These are phyloP conservation scores for Sporothrix brunneoviolacea DNA, from an alignment of 2,329 filamentous ascomycete species.

Conservation along the genomic window DNA sequence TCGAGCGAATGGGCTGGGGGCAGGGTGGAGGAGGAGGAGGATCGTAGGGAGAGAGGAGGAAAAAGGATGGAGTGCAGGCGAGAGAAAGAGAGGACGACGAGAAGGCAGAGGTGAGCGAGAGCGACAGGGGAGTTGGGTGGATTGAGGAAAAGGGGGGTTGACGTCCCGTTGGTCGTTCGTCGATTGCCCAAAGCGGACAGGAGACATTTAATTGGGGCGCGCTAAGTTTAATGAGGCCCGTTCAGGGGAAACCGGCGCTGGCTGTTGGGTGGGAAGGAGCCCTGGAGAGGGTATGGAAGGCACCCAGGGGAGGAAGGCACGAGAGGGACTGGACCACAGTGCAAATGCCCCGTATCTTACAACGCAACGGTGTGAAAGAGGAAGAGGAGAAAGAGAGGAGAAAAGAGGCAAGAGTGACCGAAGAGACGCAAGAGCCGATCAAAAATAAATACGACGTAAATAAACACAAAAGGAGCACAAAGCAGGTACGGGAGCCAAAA, in stretches of 20 bases:
- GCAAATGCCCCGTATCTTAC: too few species aligned
- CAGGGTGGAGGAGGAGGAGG: conserved; percentile 15
- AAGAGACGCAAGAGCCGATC: not conserved
- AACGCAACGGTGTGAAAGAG: too few species aligned
- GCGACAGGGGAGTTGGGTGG: conserved; percentile 17
- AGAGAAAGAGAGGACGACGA: conserved; percentile 2
- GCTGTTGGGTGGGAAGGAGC: not conserved
- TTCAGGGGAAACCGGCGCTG: conserved; percentile 19
- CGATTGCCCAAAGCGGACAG: conserved; percentile 32
- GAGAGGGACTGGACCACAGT: too few species aligned
- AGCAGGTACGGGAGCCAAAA: too few species aligned
- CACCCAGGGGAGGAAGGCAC: too few species aligned
- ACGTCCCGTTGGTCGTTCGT: conserved; percentile 22
- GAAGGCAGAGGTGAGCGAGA: conserved; percentile 9
- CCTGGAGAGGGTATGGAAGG: too few species aligned
- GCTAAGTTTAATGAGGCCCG: conserved; percentile 37
- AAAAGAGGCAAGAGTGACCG: not conserved
- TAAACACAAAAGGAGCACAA: too few species aligned
- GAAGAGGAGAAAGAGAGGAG: not conserved
- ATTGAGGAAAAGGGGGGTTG: conserved; percentile 21
- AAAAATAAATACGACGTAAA: too few species aligned
- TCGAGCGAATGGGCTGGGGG: conserved; percentile 6
- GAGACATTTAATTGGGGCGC: conserved; percentile 30
- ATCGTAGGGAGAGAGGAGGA: conserved; percentile 9
- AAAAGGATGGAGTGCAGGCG: not conserved